Conservation (phyloP, 176 grass and related monocot species). For the Triticum timopheevii region DNA sequence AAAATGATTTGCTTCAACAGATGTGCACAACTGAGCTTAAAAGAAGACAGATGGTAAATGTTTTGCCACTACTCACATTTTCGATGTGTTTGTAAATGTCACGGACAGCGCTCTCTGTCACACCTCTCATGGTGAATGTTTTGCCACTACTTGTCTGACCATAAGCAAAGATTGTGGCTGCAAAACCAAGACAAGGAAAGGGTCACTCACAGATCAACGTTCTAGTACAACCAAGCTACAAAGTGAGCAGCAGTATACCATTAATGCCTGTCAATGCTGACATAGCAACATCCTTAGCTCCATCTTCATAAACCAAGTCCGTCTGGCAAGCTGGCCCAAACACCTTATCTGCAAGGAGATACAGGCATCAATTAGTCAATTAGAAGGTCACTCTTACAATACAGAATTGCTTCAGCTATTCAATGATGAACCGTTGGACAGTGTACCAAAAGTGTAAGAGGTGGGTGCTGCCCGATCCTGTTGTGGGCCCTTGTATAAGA, state of each 20-base stretch:
- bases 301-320: conserved; percentile 81
- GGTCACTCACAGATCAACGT: background rate
- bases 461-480: conserved; percentile 55
- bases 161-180: conserved; percentile 76
- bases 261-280: conserved; percentile 56
- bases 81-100: conserved; percentile 68
- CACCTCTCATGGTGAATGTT: conserved; percentile 90
- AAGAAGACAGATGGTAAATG: background rate
- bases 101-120: conserved; percentile 76
- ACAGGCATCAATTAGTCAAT: background rate
- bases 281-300: conserved; percentile 78
- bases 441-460: conserved; percentile 82
- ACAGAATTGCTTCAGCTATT: conserved; percentile 21
- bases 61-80: conserved; percentile 37
- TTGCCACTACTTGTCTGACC: conserved; percentile 97
- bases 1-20: conserved; percentile 6
- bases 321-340: conserved; percentile 44
- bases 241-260: conserved; percentile 32
- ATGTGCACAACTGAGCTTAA: conserved; percentile 18
- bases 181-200: conserved; percentile 28
- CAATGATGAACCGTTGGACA: background rate
- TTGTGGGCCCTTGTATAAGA: conserved; percentile 54
- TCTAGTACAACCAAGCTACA: background rate
- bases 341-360: conserved; percentile 44
- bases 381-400: background rate